Evolutionary conservation across 805 yeast genomes (phyloP).

Genomic region (Lachancea thermotolerans): DNA sequence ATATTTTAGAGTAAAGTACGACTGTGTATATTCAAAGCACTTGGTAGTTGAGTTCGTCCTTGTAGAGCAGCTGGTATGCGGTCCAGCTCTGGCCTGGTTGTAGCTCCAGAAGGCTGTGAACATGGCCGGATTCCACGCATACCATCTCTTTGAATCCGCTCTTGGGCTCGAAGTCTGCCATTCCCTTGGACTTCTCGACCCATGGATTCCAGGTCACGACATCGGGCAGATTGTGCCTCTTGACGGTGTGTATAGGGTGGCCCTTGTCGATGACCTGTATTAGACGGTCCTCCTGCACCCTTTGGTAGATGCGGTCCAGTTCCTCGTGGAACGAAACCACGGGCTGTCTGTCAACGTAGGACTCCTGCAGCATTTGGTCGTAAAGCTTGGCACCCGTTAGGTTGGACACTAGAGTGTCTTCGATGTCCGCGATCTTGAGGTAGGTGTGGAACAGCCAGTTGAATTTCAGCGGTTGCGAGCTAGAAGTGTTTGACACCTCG

Average conservation of each 20-base stretch:
- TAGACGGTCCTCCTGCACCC: constrained; percentile 45
- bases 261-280: constrained; percentile 69
- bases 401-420: constrained; percentile 70
- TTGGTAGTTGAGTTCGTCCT: constrained; percentile 58
- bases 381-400: constrained; percentile 63
- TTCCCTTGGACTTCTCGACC: constrained; percentile 70
- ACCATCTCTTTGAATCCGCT: constrained; percentile 80
- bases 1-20: background rate
- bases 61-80: constrained; percentile 54
- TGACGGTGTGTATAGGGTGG: constrained; percentile 59
- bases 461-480: constrained; percentile 57
- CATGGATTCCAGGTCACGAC: constrained; percentile 98
- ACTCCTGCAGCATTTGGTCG: constrained; percentile 65
- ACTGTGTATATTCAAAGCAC: constrained; percentile 32
- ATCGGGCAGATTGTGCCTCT: constrained; percentile 55
- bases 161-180: constrained; percentile 87
- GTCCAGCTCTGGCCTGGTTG: constrained; percentile 71
- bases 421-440: constrained; percentile 66
- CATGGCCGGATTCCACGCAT: constrained; percentile 92
- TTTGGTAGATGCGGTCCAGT: constrained; percentile 76
- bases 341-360: constrained; percentile 67
- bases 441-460: constrained; percentile 95
- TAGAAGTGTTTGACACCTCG: constrained; percentile 68
- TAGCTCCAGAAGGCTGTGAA: constrained; percentile 56
- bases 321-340: constrained; percentile 68